Conservation (phyloP, 306 rosid genomes). For the Lupinus albus region DNA sequence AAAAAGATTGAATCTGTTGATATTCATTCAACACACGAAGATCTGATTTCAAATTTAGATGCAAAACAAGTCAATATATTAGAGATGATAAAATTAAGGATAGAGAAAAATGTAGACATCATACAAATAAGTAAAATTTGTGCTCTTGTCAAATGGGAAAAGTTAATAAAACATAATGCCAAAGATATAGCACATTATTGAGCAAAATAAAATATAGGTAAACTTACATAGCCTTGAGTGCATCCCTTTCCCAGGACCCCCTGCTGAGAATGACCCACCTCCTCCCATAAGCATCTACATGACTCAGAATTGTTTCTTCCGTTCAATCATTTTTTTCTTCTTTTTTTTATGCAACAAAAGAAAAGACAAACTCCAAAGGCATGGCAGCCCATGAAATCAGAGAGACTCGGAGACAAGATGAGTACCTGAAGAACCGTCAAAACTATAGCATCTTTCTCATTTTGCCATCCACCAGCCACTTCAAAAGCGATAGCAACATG, state of each 20-base stretch:
- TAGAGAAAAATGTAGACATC: constrained; percentile 32
- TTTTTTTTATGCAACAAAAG: not conserved
- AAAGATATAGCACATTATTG: constrained; percentile 15
- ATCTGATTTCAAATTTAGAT: constrained; percentile 50
- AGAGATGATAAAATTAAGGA: not conserved
- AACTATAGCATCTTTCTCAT: constrained; percentile 82
- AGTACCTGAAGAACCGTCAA: constrained; percentile 92
- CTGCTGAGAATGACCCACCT: constrained; percentile 94
- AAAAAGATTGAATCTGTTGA: constrained; percentile 78
- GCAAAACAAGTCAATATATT: constrained; percentile 24
- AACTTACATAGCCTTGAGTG: constrained; percentile 93
- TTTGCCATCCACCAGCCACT: constrained; percentile 95
- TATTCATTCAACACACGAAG: constrained; percentile 81
- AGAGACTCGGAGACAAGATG: constrained; percentile 19
- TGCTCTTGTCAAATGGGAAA: constrained; percentile 6
- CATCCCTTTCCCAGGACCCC: constrained; percentile 98
- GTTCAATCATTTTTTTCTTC: constrained; percentile 22
- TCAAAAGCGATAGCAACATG: constrained; percentile 98
- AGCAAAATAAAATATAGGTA: constrained; percentile 30
- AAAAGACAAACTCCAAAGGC: constrained; percentile 23
- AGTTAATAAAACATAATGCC: constrained; percentile 8
- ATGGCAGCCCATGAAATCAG: constrained; percentile 29
- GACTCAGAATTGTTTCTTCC: constrained; percentile 36
- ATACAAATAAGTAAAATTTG: not conserved
- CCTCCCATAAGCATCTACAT: constrained; percentile 95